Base-by-base conservation (phyloP, 306 rosid species). In the Ceratonia siliqua region DNA sequence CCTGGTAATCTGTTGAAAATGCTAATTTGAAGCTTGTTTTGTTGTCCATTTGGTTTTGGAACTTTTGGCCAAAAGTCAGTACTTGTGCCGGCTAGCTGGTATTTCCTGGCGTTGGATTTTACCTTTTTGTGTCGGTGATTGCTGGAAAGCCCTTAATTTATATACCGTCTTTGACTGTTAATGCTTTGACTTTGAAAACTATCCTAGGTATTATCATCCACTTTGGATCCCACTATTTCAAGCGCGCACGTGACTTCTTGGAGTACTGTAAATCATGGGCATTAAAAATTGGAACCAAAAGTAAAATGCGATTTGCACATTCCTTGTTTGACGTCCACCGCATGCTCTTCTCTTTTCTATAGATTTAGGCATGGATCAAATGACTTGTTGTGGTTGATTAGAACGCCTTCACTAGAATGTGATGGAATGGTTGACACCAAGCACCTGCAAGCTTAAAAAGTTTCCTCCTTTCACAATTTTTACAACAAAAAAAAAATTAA, bases 161-260 rank as follows among this genome's bases (percentile, higher is more conserved):
- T 25, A 24, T 15, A 5, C 9, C 78, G 39, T 35, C 62, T 78
- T 71, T 72, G 64, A 59, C 65, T 24, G 64, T 21, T 55, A 6
- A 5, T 48, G 13, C 58, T 78, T 15, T 78, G 78, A 77, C 74
- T 86, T 62, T 10, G 38, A 68, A 25, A 70, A 61, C 20, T 43
- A 57, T 45, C 80, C 77, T 71, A 5, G 78, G 81, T 22, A 15
- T 11, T 39, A 43, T 39, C 55, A 28, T 62, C 18, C 42, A 32
- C 72, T 42, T 79, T 67, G 45, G 79, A 54, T 33, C 15, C 77
- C 27, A 73, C 77, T 70, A 46, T 36, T 57, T 59, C 4, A 15
- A 49, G 56, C 27, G 41, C 27, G 70, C 89, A 79, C 77, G 87
- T 84, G 85, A 72, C 46, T 24, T 32, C 78, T 33, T 45, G 62